phyloP scores from a whole-genome alignment of 108 stramenopile genomes.

The Fistulifera solaris region DNA sequence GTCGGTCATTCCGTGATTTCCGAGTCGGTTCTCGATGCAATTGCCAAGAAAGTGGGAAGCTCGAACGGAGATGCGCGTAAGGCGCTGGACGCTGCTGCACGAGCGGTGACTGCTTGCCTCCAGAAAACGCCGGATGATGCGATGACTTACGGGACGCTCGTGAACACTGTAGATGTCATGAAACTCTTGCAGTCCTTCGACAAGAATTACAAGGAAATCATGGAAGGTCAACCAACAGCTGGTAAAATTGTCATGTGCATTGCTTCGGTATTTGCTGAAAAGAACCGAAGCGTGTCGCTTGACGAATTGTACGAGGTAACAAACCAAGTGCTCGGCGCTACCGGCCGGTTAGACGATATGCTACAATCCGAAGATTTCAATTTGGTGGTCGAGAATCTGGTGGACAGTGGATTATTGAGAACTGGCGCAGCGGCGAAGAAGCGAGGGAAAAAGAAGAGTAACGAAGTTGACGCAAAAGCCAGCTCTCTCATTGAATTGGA shows the following conservation, averaged over 20 bases:
- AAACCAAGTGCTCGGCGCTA: no score
- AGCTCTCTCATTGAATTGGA: no score
- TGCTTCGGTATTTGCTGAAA: constrained; percentile 22
- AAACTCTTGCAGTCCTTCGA: constrained; percentile 28
- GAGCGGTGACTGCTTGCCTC: constrained; percentile 23
- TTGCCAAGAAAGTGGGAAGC: constrained; percentile 40
- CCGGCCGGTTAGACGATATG: no score
- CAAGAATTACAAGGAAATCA: constrained; percentile 18
- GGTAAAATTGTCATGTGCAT: constrained; percentile 40
- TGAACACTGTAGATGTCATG: constrained; percentile 55
- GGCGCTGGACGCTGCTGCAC: constrained; percentile 37
- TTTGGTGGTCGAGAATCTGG: no score
- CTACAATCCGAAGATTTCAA: no score
- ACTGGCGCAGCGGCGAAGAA: no score
- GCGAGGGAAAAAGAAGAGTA: no score
- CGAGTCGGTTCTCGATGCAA: constrained; percentile 39
- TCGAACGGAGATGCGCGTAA: constrained; percentile 57
- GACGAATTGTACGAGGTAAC: no score
- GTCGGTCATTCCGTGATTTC: constrained; percentile 49
- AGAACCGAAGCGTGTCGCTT: constrained; percentile 6
- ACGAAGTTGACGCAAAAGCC: no score
- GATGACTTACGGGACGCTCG: constrained; percentile 20
- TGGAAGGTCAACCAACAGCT: constrained; percentile 31
- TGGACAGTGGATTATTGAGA: no score
- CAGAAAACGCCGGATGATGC: constrained; percentile 7